phyloP scores from a whole-genome alignment of 495 filamentous ascomycete species.

The Podospora tetraspora region DNA sequence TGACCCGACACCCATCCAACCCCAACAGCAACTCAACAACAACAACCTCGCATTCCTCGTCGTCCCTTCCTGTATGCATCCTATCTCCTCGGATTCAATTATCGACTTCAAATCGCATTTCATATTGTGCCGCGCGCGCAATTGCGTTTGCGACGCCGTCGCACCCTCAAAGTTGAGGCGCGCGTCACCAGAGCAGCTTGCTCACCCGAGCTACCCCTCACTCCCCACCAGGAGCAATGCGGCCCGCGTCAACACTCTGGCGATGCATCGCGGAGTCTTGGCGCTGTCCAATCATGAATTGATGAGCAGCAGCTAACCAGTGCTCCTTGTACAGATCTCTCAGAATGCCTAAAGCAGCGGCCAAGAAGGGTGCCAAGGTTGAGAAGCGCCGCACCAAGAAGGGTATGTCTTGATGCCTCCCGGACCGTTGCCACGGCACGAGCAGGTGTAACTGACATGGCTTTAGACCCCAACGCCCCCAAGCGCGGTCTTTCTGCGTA shows the following conservation, averaged over 20 bases:
- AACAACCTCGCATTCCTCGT: constrained; percentile 9
- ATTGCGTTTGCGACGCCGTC: constrained; percentile 32
- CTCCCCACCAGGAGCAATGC: neutral
- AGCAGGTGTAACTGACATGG: neutral
- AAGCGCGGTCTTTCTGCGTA: constrained; percentile 99
- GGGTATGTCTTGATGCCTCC: constrained; percentile 33
- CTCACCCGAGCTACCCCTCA: constrained; percentile 13
- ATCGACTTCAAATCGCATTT: constrained; percentile 32
- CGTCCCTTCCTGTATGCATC: constrained; percentile 30
- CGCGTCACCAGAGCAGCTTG: neutral
- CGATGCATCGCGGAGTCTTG: neutral
- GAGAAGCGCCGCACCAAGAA: constrained; percentile 46
- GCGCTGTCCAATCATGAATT: neutral
- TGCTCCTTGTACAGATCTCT: constrained; percentile 19
- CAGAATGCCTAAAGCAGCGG: constrained; percentile 46
- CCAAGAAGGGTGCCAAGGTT: constrained; percentile 42
- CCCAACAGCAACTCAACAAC: neutral
- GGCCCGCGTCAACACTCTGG: neutral
- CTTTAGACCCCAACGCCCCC: constrained; percentile 88
- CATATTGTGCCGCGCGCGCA: constrained; percentile 29
- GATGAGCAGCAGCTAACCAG: constrained; percentile 17
- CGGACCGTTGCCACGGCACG: neutral
- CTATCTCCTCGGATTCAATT: constrained; percentile 17
- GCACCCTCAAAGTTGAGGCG: neutral
- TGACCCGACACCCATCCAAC: constrained; percentile 15